Evolutionary conservation across 2,329 filamentous ascomycete genomes (phyloP).

Genomic region (Fusarium subglutinans): DNA sequence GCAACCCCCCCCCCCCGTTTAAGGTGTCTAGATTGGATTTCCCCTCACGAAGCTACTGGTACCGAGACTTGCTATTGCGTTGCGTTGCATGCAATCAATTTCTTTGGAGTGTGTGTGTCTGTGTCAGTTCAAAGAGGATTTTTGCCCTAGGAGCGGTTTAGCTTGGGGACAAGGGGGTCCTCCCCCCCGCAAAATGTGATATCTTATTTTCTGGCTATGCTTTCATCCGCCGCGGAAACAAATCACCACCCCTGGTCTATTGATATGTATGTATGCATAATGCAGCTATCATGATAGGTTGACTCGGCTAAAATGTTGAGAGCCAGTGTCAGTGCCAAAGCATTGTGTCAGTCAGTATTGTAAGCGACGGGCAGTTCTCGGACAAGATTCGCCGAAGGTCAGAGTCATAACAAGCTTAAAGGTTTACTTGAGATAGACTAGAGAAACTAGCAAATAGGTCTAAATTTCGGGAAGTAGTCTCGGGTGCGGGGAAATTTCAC

Average conservation of each 20-base stretch:
- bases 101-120: background rate
- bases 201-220: background rate
- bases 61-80: background rate
- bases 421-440: background rate
- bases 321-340: background rate
- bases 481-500: slow-evolving; percentile 21
- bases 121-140: background rate
- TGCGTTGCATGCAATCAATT: background rate
- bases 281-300: slow-evolving; percentile 10
- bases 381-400: background rate
- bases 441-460: background rate
- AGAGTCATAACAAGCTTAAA: background rate
- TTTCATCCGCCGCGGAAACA: slow-evolving; percentile 6
- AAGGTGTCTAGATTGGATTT: slow-evolving; percentile 8
- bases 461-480: background rate
- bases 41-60: slow-evolving; percentile 31
- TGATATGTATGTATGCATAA: slow-evolving; percentile 13
- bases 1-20: slow-evolving; percentile 11
- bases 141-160: slow-evolving; percentile 16
- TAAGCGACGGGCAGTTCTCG: background rate
- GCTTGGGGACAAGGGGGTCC: background rate
- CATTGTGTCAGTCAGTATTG: background rate
- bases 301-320: slow-evolving; percentile 7
- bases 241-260: background rate
- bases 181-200: slow-evolving; percentile 32